A percentile compares a stretch with the other conserved stretches of the same genome.
Evolutionary conservation across 2,329 filamentous ascomycete genomes (phyloP).

Genomic region (Cladosporium sp.): DNA sequence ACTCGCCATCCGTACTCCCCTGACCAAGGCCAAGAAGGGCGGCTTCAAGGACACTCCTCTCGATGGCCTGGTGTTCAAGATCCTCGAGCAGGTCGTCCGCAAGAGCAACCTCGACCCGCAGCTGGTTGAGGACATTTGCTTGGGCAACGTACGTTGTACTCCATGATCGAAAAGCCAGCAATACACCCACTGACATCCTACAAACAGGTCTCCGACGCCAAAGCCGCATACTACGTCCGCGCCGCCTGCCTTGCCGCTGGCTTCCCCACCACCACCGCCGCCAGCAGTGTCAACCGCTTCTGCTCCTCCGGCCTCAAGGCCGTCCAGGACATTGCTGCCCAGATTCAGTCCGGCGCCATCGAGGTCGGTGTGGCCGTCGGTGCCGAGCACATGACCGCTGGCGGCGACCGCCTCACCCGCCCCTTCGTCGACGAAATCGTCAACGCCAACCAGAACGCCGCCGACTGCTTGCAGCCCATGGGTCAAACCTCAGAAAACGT

Average conservation of each 20-base stretch:
- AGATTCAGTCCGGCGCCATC: constrained; percentile 78
- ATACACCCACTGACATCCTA: constrained; percentile 54
- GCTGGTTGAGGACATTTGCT: constrained; percentile 69
- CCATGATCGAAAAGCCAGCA: constrained; percentile 66
- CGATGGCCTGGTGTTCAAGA: constrained; percentile 81
- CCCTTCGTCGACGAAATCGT: constrained; percentile 79
- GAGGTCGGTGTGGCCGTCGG: constrained; percentile 85
- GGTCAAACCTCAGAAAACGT: constrained; percentile 98
- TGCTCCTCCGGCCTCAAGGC: constrained; percentile 96
- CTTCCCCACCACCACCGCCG: constrained; percentile 85
- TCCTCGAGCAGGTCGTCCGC: constrained; percentile 65
- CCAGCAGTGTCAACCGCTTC: constrained; percentile 88
- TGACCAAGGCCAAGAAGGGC: constrained; percentile 86
- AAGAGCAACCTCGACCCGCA: constrained; percentile 38
- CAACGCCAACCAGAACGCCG: constrained; percentile 69
- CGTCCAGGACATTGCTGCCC: constrained; percentile 89
- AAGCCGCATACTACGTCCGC: constrained; percentile 88
- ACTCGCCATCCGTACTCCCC: constrained; percentile 82
- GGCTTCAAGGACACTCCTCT: constrained; percentile 92
- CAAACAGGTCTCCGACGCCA: constrained; percentile 72
- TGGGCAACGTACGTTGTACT: constrained; percentile 82
- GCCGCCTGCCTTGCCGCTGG: constrained; percentile 87
- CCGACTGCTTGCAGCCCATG: constrained; percentile 93
- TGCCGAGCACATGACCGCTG: constrained; percentile 81
- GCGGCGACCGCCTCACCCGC: constrained; percentile 68